A percentile compares a stretch with the other conserved stretches of the same genome.
phyloP scores from a whole-genome alignment of 2,329 filamentous ascomycete genomes.

The Penicillium sp. region DNA sequence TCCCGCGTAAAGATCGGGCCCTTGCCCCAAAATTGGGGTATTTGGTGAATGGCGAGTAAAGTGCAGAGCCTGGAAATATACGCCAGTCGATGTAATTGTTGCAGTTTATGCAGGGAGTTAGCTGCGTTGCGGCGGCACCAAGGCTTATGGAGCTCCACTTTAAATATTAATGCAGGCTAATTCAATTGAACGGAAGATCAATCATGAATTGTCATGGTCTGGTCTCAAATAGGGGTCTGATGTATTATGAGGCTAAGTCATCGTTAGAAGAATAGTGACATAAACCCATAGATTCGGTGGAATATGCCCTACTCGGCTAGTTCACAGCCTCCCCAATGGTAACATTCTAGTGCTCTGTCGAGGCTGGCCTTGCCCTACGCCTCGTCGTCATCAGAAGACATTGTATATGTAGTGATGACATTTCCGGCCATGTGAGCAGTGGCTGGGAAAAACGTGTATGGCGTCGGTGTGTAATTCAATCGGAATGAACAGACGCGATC shows the following conservation, averaged over 20 bases:
- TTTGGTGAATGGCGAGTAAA: neutral
- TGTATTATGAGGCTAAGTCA: no score
- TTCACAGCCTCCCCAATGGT: conserved; percentile 1
- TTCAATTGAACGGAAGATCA: no score
- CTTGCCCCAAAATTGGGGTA: neutral
- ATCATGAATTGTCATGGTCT: no score
- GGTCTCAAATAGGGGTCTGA: no score
- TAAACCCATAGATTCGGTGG: conserved; percentile 4
- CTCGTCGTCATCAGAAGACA: neutral
- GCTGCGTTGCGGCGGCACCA: conserved; percentile 2
- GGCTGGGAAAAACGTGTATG: conserved; percentile 1
- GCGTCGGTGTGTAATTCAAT: neutral
- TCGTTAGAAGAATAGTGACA: no score
- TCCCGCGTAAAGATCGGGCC: neutral
- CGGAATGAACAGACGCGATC: neutral
- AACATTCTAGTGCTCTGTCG: conserved; percentile 10
- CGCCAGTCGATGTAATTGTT: neutral
- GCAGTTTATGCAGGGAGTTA: neutral
- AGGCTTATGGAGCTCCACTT: conserved; percentile 7
- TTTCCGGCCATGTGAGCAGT: conserved; percentile 2
- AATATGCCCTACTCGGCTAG: conserved; percentile 4
- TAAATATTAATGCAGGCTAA: no score
- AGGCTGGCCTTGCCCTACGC: conserved; percentile 7
- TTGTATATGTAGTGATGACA: neutral
- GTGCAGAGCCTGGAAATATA: neutral